Evolutionary conservation across 441 rosid species (phyloP).

Genomic region (Adansonia grandidieri): DNA sequence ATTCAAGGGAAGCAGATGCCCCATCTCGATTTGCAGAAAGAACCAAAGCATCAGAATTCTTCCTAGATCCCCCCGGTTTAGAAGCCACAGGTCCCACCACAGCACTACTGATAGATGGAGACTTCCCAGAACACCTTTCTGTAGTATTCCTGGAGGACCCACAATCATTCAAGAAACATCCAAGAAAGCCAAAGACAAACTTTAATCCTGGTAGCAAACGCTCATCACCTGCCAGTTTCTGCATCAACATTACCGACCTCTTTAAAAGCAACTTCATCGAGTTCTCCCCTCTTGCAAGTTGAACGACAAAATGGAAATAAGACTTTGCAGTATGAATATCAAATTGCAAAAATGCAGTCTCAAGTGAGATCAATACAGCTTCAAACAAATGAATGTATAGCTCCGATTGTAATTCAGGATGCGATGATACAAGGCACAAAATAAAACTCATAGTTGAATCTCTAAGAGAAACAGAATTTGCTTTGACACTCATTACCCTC

Average conservation of each 20-base stretch:
- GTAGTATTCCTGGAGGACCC: slow-evolving; percentile 56
- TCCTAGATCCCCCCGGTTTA: slow-evolving; percentile 72
- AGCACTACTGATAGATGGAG: slow-evolving; percentile 50
- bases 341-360: slow-evolving; percentile 81
- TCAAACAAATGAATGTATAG: slow-evolving; percentile 84
- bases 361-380: slow-evolving; percentile 82
- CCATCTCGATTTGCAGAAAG: slow-evolving; percentile 84
- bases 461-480: slow-evolving; percentile 69
- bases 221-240: slow-evolving; percentile 78
- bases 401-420: slow-evolving; percentile 56
- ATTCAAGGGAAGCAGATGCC: slow-evolving; percentile 74
- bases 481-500: slow-evolving; percentile 59
- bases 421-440: slow-evolving; percentile 61
- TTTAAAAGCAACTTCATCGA: slow-evolving; percentile 71
- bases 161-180: slow-evolving; percentile 72
- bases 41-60: slow-evolving; percentile 75
- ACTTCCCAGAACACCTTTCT: slow-evolving; percentile 59
- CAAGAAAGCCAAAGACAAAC: slow-evolving; percentile 88
- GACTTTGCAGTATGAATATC: slow-evolving; percentile 84
- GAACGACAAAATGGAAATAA: slow-evolving; percentile 82
- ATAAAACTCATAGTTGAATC: slow-evolving; percentile 90
- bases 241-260: slow-evolving; percentile 75
- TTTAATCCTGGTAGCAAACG: slow-evolving; percentile 82
- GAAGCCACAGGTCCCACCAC: slow-evolving; percentile 56
- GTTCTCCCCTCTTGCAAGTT: slow-evolving; percentile 77